Conservation (phyloP, 169 alveolate genomes). For the Eimeria falciformis region DNA sequence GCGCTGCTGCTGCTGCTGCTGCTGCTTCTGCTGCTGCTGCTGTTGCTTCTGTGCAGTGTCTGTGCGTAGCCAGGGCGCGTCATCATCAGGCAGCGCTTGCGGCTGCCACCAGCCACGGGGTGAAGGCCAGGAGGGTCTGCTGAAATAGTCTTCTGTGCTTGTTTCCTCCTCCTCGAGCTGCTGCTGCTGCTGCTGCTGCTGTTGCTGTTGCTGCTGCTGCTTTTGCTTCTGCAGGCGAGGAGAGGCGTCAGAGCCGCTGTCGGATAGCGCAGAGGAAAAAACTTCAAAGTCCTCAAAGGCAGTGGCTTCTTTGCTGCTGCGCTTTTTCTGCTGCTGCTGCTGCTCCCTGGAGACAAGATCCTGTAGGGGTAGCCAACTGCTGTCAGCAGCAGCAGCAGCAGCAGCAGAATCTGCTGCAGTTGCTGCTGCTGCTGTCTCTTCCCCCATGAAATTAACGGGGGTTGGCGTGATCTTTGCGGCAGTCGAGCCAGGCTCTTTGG, state of each 20-base stretch:
- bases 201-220: constrained; percentile 27
- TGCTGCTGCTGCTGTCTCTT: constrained; percentile 12
- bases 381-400: constrained; percentile 20
- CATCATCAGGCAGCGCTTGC: not conserved
- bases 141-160: not conserved
- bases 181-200: not conserved
- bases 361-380: not conserved
- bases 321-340: constrained; percentile 23
- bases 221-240: constrained; percentile 6
- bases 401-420: not conserved
- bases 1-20: not conserved
- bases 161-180: not conserved
- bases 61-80: not conserved
- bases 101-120: constrained; percentile 30
- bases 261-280: constrained; percentile 31
- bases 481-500: not conserved
- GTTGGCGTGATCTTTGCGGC: no score
- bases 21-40: constrained; percentile 40
- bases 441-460: no score
- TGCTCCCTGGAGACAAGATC: not conserved
- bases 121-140: constrained; percentile 13
- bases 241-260: constrained; percentile 9
- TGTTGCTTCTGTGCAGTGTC: not conserved
- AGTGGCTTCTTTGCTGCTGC: constrained; percentile 25
- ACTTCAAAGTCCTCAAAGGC: constrained; percentile 44